Percentiles rank a stretch among this genome's conserved stretches.
Evolutionary conservation across 352 stramenopile genomes (phyloP).

Genomic region (Phytophthora hybrid): DNA sequence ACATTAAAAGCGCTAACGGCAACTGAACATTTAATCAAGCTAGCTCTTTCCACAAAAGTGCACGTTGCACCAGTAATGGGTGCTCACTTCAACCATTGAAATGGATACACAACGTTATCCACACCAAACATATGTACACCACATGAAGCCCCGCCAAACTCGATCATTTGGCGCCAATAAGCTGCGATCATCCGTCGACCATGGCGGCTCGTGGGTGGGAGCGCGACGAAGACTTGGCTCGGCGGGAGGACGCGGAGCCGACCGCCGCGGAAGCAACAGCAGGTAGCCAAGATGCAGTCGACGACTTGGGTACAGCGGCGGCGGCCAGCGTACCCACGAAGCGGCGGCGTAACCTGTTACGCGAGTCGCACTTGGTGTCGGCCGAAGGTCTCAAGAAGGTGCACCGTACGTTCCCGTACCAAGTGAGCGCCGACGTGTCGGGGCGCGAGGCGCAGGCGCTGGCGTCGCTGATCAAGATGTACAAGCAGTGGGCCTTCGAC

Average conservation of each 20-base stretch:
- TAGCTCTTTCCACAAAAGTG: background rate
- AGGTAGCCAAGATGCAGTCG: conserved; percentile 14
- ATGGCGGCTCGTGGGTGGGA: conserved; percentile 71
- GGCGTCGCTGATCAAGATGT: conserved; percentile 75
- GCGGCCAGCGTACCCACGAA: conserved; percentile 27
- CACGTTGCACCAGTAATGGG: background rate
- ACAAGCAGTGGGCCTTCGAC: conserved; percentile 89
- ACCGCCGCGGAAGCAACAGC: background rate
- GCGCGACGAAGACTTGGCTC: conserved; percentile 55
- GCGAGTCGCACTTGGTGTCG: conserved; percentile 73
- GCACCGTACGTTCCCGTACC: conserved; percentile 75
- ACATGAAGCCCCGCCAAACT: conserved; percentile 8
- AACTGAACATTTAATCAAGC: background rate
- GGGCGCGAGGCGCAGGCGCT: conserved; percentile 77
- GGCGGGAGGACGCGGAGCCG: conserved; percentile 12
- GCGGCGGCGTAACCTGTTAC: conserved; percentile 63
- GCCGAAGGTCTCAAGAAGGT: conserved; percentile 75
- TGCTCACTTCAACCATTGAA: conserved; percentile 17
- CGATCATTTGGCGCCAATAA: conserved; percentile 44
- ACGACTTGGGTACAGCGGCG: conserved; percentile 1
- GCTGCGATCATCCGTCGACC: background rate
- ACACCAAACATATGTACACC: conserved; percentile 1
- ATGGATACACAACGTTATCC: background rate
- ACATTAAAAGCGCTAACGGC: conserved; percentile 17
- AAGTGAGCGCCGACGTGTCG: conserved; percentile 59